phyloP scores from a whole-genome alignment of 1,284 basidiomycete species.

The Pyrrhoderma lamaoense region DNA sequence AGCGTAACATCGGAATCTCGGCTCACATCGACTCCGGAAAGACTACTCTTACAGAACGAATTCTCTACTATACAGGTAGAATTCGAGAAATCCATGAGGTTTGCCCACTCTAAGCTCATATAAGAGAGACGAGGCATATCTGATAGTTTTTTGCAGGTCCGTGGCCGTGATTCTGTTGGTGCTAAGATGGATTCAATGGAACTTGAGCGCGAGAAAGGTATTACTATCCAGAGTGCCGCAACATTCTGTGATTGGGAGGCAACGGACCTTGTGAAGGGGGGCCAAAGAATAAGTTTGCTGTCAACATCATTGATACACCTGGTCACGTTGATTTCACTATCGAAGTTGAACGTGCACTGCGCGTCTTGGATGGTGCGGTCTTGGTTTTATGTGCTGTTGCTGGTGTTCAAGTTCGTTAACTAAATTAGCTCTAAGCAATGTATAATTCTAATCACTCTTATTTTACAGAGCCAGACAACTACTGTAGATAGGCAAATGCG shows the following conservation, averaged over 20 bases:
- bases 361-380: constrained; percentile 95
- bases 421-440: not conserved
- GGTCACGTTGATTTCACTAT: constrained; percentile 99
- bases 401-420: constrained; percentile 74
- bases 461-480: constrained; percentile 84
- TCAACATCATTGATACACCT: constrained; percentile 99
- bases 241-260: constrained; percentile 98
- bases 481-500: constrained; percentile 99
- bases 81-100: constrained; percentile 98
- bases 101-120: constrained; percentile 23
- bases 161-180: constrained; percentile 91
- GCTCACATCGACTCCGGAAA: constrained; percentile 98
- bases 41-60: constrained; percentile 97
- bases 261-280: constrained; percentile 52
- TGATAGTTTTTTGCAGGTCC: constrained; percentile 43
- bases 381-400: constrained; percentile 95
- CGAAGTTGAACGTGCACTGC: constrained; percentile 94
- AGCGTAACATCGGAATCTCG: constrained; percentile 80
- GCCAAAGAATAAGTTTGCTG: constrained; percentile 76
- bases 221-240: constrained; percentile 98
- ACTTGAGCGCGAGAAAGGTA: constrained; percentile 97
- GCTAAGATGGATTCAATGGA: constrained; percentile 99
- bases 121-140: constrained; percentile 12
- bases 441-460: not conserved
- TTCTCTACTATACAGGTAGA: constrained; percentile 94